Conservation (phyloP, 2,329 filamentous ascomycete genomes). For the Rhinocladiella similis region DNA sequence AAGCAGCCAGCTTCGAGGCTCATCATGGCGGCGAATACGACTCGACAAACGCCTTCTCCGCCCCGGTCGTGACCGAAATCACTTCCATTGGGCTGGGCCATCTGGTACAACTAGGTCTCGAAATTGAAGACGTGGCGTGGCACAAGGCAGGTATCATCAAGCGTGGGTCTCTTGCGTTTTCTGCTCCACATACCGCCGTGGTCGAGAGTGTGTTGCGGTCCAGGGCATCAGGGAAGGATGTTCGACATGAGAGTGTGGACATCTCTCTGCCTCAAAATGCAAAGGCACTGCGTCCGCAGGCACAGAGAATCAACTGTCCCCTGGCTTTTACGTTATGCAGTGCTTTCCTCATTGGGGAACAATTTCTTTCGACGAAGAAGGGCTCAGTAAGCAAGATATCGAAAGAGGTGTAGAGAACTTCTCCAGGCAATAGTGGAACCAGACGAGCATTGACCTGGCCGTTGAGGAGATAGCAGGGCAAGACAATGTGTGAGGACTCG, state of each 20-base stretch:
- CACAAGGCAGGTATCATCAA: constrained; percentile 90
- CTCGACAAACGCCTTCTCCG: constrained; percentile 78
- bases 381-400: background rate
- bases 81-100: constrained; percentile 86
- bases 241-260: constrained; percentile 40
- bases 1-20: constrained; percentile 81
- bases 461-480: too few species aligned
- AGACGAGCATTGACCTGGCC: constrained; percentile 8
- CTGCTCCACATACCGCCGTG: constrained; percentile 46
- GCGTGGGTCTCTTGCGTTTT: constrained; percentile 24
- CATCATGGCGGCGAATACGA: constrained; percentile 93
- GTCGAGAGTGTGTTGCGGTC: constrained; percentile 58
- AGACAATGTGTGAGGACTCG: too few species aligned
- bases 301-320: constrained; percentile 8
- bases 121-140: constrained; percentile 81
- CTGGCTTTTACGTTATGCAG: constrained; percentile 2
- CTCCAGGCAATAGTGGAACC: constrained; percentile 4
- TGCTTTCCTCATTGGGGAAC: constrained; percentile 2
- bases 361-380: background rate
- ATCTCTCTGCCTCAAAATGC: constrained; percentile 1
- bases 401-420: constrained; percentile 6
- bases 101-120: constrained; percentile 72
- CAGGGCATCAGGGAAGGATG: constrained; percentile 52
- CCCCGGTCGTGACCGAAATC: constrained; percentile 70
- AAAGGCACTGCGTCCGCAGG: background rate